These are phyloP conservation scores for Pyricularia sp. DNA, from an alignment of 2,329 filamentous ascomycete genomes.

Conservation along the genomic window DNA sequence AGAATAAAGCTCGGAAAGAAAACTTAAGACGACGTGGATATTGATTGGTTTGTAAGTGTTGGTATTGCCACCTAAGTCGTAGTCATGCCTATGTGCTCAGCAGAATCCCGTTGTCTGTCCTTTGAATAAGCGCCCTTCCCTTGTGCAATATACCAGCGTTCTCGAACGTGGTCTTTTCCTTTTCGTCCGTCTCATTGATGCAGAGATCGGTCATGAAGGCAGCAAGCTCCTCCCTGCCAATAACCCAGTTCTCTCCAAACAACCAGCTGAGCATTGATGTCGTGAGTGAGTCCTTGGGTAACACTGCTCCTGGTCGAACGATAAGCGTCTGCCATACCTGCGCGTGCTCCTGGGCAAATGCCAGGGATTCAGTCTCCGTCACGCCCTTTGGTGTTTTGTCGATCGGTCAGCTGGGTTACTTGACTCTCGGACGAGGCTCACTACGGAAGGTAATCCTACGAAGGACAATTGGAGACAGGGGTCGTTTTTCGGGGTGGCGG, in stretches of 20 bases:
- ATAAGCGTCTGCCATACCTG: background rate
- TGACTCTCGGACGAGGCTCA: background rate
- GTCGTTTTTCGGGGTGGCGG: too few species aligned
- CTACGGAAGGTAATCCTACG: too few species aligned
- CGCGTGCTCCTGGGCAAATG: background rate
- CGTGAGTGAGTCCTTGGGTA: conserved; percentile 1
- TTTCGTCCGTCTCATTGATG: background rate
- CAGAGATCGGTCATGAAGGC: background rate
- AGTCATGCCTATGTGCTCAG: background rate
- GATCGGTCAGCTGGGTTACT: background rate
- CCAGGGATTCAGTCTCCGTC: background rate
- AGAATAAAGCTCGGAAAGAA: background rate
- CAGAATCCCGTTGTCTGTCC: background rate
- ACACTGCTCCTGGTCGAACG: background rate
- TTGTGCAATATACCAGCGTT: background rate
- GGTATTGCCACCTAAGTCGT: background rate
- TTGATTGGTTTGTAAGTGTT: background rate
- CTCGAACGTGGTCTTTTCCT: background rate
- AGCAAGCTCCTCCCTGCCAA: background rate
- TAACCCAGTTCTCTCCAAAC: background rate
- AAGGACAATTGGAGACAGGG: too few species aligned
- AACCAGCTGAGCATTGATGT: background rate
- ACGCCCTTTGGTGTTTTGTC: background rate
- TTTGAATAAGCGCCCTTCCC: background rate
- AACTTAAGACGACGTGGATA: background rate